Conservation (phyloP, 345 rosid species). For the Erucastrum elatum region DNA sequence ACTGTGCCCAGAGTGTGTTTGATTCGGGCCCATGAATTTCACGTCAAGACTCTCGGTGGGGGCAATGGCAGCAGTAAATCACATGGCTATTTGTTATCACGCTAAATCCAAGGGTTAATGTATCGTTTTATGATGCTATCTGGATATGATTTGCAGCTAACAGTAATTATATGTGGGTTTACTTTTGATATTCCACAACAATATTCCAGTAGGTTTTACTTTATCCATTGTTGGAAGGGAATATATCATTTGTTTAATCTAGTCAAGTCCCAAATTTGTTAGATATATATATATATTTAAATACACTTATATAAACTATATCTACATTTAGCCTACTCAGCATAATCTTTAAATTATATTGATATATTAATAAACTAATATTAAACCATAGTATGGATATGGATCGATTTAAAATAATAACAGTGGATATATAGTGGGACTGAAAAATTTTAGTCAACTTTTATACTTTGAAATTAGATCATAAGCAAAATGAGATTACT, state of each 20-base stretch:
- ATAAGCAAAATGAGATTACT: not conserved
- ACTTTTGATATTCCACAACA: constrained; percentile 24
- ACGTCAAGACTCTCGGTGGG: constrained; percentile 1
- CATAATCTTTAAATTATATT: too few species aligned
- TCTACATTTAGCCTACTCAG: too few species aligned
- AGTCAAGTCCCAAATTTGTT: not conserved
- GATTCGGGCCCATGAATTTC: constrained; percentile 32
- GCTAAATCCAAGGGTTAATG: constrained; percentile 12
- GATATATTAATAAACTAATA: not conserved
- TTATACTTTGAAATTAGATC: not conserved
- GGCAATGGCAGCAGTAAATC: constrained; percentile 13
- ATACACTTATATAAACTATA: too few species aligned
- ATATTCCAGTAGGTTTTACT: not conserved
- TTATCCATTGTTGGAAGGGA: constrained; percentile 22
- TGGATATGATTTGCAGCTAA: constrained; percentile 29
- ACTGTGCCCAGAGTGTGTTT: constrained; percentile 11
- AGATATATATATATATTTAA: not conserved
- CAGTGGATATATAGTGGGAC: not conserved
- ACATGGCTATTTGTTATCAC: constrained; percentile 13
- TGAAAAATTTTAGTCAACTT: not conserved
- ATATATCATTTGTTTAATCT: constrained; percentile 20
- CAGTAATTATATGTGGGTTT: constrained; percentile 28
- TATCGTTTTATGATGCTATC: constrained; percentile 5
- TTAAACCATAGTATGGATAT: not conserved
- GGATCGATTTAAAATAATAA: not conserved